Conservation (phyloP, 2,329 filamentous ascomycete genomes). For the Ophiostoma populinum region DNA sequence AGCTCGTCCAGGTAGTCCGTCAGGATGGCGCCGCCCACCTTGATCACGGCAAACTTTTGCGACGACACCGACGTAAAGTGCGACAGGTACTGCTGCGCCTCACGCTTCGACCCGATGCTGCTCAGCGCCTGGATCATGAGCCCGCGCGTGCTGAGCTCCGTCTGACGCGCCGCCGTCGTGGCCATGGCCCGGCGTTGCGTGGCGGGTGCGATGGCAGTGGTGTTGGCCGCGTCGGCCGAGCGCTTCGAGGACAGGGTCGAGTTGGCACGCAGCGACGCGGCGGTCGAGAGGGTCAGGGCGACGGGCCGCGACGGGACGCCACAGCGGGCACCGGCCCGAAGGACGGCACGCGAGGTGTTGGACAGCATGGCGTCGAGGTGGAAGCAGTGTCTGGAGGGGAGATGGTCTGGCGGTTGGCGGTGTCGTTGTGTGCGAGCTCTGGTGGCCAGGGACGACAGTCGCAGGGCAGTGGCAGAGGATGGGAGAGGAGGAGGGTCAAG, state of each 20-base stretch:
- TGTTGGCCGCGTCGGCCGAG: neutral
- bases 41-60: constrained; percentile 95
- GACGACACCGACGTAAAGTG: constrained; percentile 95
- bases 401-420: neutral
- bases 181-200: constrained; percentile 18
- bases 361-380: constrained; percentile 22
- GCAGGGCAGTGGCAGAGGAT: neutral
- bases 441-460: neutral
- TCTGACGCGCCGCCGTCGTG: constrained; percentile 17
- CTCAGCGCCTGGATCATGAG: constrained; percentile 82
- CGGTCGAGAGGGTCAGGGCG: constrained; percentile 13
- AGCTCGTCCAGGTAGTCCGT: constrained; percentile 88
- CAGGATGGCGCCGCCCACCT: constrained; percentile 90
- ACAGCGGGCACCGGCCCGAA: constrained; percentile 27
- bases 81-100: constrained; percentile 93
- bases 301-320: constrained; percentile 17
- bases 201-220: neutral
- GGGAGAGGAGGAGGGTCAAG: neutral
- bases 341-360: constrained; percentile 20
- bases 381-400: neutral
- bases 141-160: constrained; percentile 48
- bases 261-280: constrained; percentile 3
- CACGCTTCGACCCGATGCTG: constrained; percentile 89
- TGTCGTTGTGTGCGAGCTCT: no score
- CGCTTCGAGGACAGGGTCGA: constrained; percentile 6